Conservation (phyloP, 768 basidiomycete species). For the Tremella fuciformis region DNA sequence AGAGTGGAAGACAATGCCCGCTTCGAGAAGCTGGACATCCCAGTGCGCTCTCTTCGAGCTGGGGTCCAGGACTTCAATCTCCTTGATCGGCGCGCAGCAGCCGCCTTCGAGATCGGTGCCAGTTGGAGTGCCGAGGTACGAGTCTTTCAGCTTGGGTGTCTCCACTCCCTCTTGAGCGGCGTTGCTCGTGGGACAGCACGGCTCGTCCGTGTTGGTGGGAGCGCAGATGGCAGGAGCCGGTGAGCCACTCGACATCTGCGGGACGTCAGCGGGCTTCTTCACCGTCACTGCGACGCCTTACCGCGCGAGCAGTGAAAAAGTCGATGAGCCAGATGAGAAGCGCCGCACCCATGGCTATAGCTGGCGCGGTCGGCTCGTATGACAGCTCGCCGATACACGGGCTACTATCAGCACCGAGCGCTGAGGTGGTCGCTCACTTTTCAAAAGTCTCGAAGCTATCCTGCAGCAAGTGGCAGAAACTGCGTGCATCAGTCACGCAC, state of each 20-base stretch:
- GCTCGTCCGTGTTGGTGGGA: no score
- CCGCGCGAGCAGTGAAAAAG: conserved; percentile 24
- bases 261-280: conserved; percentile 6
- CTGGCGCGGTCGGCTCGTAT: conserved; percentile 51
- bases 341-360: conserved; percentile 48
- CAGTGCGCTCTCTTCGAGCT: conserved; percentile 14
- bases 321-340: conserved; percentile 49
- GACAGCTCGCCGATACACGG: conserved; percentile 46
- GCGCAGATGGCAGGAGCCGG: neutral
- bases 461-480: neutral
- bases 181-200: no score
- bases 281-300: conserved; percentile 34
- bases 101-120: conserved; percentile 16
- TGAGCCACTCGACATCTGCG: neutral
- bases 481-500: neutral
- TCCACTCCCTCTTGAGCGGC: conserved; percentile 5
- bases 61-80: no score
- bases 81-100: conserved; percentile 36
- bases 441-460: no score
- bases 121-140: neutral
- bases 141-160: conserved; percentile 1
- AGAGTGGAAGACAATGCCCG: conserved; percentile 48
- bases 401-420: conserved; percentile 49
- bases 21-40: conserved; percentile 45
- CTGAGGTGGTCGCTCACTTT: no score